Percentiles rank a stretch among this genome's conserved stretches.
Evolutionary conservation across 2,329 filamentous ascomycete species (phyloP).

Genomic region (Botrytis deweyae): DNA sequence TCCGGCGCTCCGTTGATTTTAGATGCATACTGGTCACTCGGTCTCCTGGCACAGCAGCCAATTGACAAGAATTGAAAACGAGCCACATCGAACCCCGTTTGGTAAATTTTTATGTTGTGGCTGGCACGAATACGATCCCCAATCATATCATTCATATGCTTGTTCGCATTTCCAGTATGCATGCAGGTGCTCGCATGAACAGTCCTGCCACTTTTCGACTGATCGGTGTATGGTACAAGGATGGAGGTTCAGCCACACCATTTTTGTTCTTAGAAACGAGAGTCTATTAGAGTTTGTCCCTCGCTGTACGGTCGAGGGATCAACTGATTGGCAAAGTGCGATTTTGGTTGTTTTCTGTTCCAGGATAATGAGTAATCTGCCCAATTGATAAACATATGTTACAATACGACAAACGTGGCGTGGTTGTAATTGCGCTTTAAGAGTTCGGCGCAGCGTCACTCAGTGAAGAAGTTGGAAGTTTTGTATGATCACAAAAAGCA

Average conservation of each 20-base stretch:
- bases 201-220: neutral
- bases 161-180: neutral
- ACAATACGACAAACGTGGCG: neutral
- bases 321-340: neutral
- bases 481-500: neutral
- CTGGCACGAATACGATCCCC: neutral
- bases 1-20: neutral
- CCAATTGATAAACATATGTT: neutral
- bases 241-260: neutral
- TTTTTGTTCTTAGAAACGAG: neutral
- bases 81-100: constrained; percentile 3
- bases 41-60: neutral
- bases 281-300: neutral
- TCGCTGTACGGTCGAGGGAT: neutral
- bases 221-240: neutral
- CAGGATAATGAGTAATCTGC: neutral
- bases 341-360: neutral
- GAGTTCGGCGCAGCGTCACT: neutral
- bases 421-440: neutral
- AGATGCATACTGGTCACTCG: neutral
- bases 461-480: neutral
- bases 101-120: neutral
- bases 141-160: neutral
- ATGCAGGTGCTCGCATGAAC: neutral
- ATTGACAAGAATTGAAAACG: neutral